phyloP scores from a whole-genome alignment of 2,329 filamentous ascomycete species.

The Epichloe gansuensis region DNA sequence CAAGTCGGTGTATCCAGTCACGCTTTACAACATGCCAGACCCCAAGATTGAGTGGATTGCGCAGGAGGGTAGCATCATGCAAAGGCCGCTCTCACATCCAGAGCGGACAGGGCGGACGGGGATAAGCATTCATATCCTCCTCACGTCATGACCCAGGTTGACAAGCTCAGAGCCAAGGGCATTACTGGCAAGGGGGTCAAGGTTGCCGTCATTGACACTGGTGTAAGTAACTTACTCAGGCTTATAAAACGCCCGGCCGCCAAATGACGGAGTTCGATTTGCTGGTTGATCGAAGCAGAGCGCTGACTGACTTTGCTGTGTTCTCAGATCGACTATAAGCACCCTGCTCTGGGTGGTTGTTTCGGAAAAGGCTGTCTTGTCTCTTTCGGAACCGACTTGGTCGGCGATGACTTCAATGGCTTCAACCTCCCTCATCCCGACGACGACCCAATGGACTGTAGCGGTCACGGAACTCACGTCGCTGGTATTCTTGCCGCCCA shows the following conservation, averaged over 20 bases:
- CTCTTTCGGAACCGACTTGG: constrained; percentile 42
- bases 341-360: constrained; percentile 51
- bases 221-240: constrained; percentile 26
- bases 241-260: background rate
- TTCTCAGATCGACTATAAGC: constrained; percentile 45
- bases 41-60: constrained; percentile 34
- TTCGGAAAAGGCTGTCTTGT: constrained; percentile 49
- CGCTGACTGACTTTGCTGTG: background rate
- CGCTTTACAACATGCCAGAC: constrained; percentile 31
- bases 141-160: constrained; percentile 44
- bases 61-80: constrained; percentile 12
- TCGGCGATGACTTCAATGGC: constrained; percentile 41
- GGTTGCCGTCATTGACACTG: constrained; percentile 41
- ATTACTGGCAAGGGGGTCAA: constrained; percentile 39
- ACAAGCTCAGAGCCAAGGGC: constrained; percentile 36
- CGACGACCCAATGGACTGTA: constrained; percentile 41
- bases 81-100: constrained; percentile 10
- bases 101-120: constrained; percentile 6
- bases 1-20: constrained; percentile 37
- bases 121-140: constrained; percentile 30
- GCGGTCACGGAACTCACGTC: constrained; percentile 49
- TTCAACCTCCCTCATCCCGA: constrained; percentile 30
- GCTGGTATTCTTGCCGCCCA: constrained; percentile 52
- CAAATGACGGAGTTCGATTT: background rate
- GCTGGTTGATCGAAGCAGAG: background rate